Evolutionary conservation across 1,284 basidiomycete genomes (phyloP), one percentile per base, ranked within the genome.

Genomic region (Cryptococcus hybrid): DNA sequence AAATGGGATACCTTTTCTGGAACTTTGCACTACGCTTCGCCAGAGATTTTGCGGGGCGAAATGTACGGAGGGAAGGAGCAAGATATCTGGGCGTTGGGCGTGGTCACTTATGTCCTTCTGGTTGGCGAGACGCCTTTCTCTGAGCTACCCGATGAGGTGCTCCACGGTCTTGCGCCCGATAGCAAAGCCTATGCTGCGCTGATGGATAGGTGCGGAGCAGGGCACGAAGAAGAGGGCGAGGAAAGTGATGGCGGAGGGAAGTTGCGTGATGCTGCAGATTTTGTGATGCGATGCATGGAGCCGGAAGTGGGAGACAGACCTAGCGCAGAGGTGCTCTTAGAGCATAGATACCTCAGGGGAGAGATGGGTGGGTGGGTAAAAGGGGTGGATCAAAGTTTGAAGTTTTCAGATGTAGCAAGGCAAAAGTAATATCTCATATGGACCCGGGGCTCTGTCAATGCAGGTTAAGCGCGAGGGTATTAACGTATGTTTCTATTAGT

Each of bases 81-180:
- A 78, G 95, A 99, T 68, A 88, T 99, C 0, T 99, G 95, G 95
- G 95, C 95, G 0, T 89, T 96, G 57, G 95, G 95, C n/a, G 93
- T 98, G 9, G 91, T 99, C 13, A 91, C 88, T 9, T 99, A 94
- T 74, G 96, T 99, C 55, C 84, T 99, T 57, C 84, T 99, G 12
- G 89, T 93, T 30, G 95, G 95, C 18, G 92, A 97, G 80, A 96
- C 92, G 67, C 93, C 94, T 0, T 96, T 96, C 80, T 86, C 88
- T 76, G 72, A 72, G 6, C 60, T 78, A 36, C 70, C 70, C 6
- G 74, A 76, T 50, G 75, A 75, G 47, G 73, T 75, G 6, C 60
- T 76, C 18, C 64, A 54, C n/a, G 75, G 73, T 3, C 54, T 76
- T 3, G 46, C 43, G 3, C 53, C 60, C 0, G 71, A 63, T 1